Conservation (phyloP, 2,329 filamentous ascomycete genomes). For the Tolypocladium cylindrosporum region DNA sequence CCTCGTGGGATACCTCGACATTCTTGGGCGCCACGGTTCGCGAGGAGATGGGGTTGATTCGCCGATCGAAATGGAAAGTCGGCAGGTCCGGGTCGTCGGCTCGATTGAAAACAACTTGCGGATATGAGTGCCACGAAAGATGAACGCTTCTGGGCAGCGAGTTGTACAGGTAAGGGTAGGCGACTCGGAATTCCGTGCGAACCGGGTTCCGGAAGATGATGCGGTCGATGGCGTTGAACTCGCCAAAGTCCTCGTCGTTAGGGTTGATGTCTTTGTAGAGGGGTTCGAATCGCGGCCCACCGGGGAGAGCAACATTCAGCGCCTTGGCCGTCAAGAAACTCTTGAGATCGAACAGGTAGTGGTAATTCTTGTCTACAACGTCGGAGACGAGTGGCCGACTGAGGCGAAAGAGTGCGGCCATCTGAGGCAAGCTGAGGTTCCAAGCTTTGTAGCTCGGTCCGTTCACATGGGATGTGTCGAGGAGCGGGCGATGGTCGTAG, state of each 20-base stretch:
- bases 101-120: constrained; percentile 83
- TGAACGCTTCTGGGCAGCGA: constrained; percentile 90
- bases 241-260: constrained; percentile 97
- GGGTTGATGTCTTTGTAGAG: constrained; percentile 98
- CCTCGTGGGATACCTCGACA: constrained; percentile 82
- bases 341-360: constrained; percentile 91
- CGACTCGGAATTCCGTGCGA: constrained; percentile 89
- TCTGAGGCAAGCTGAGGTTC: constrained; percentile 88
- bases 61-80: constrained; percentile 95
- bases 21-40: constrained; percentile 91
- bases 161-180: constrained; percentile 92
- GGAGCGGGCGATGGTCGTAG: constrained; percentile 83
- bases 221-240: constrained; percentile 98
- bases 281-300: constrained; percentile 91
- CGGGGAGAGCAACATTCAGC: constrained; percentile 93
- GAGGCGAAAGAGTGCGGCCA: constrained; percentile 88
- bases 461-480: constrained; percentile 90
- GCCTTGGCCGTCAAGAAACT: constrained; percentile 95
- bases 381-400: constrained; percentile 88
- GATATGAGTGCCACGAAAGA: constrained; percentile 86
- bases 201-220: constrained; percentile 97
- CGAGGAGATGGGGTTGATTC: constrained; percentile 95
- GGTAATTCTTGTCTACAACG: constrained; percentile 92
- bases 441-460: constrained; percentile 94
- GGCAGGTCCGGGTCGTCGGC: constrained; percentile 83